Conservation (phyloP, 139 green algal species). For the Chlamydomonas asymmetrica region DNA sequence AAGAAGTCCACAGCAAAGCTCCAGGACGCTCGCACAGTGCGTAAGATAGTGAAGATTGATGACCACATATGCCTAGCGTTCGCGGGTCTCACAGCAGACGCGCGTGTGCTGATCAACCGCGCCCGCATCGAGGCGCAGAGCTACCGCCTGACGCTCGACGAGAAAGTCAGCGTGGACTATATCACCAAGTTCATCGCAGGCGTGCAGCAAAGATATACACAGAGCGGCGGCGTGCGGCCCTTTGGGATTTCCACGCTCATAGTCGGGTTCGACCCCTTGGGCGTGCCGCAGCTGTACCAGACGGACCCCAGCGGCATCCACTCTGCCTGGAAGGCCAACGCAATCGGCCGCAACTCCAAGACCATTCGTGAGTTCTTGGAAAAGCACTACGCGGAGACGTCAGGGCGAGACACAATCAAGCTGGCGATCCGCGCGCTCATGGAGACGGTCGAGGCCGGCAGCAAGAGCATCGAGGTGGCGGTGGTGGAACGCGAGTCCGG, state of each 20-base stretch:
- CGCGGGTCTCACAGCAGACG: conserved; percentile 95
- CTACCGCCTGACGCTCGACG: conserved; percentile 81
- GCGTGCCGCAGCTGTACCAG: conserved; percentile 88
- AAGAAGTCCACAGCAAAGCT: conserved; percentile 96
- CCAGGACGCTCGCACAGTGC: conserved; percentile 90
- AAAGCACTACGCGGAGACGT: conserved; percentile 90
- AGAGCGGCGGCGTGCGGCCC: conserved; percentile 94
- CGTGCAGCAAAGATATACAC: conserved; percentile 96
- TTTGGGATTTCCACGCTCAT: conserved; percentile 99
- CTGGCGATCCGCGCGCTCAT: conserved; percentile 89
- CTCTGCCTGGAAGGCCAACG: conserved; percentile 96
- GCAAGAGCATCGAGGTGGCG: conserved; percentile 79
- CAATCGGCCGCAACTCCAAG: conserved; percentile 97
- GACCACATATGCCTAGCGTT: conserved; percentile 97
- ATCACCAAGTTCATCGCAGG: conserved; percentile 89
- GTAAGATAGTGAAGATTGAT: conserved; percentile 96
- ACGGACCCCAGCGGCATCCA: conserved; percentile 96
- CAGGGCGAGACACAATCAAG: conserved; percentile 84
- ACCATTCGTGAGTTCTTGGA: conserved; percentile 97
- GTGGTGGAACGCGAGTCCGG: conserved; percentile 76
- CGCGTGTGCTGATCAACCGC: conserved; percentile 93
- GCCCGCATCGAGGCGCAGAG: conserved; percentile 81
- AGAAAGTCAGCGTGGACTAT: conserved; percentile 87
- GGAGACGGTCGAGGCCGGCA: conserved; percentile 82
- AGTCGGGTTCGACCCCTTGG: conserved; percentile 82